A percentile compares a stretch with the other conserved stretches of the same genome.
These are phyloP conservation scores for Taphrina pruni DNA, from an alignment of 1,139 yeast species.

Conservation along the genomic window DNA sequence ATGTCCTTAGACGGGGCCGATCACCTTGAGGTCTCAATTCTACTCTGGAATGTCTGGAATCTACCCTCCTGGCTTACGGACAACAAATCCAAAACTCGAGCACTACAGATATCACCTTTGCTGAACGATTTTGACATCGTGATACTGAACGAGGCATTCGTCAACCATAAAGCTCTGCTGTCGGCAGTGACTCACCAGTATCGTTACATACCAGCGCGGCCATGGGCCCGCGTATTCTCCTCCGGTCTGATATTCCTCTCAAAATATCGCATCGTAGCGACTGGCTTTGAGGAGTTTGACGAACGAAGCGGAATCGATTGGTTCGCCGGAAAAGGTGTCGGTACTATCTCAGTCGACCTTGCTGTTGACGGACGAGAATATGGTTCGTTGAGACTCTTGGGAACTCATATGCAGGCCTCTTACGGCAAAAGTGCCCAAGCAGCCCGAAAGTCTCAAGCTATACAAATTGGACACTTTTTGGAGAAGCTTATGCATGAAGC, in stretches of 20 bases:
- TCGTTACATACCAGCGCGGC: not conserved
- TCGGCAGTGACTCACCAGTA: slow-evolving; percentile 8
- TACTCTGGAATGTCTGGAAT: slow-evolving; percentile 35
- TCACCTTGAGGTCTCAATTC: slow-evolving; percentile 1
- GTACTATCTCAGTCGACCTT: slow-evolving; percentile 5
- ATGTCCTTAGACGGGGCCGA: too few species aligned
- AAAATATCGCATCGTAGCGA: not conserved
- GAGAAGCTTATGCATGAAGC: not conserved
- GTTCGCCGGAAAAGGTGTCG: slow-evolving; percentile 30
- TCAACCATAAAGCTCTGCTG: slow-evolving; percentile 24
- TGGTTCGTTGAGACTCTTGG: slow-evolving; percentile 3
- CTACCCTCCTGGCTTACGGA: slow-evolving; percentile 32
- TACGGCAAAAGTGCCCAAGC: slow-evolving; percentile 21
- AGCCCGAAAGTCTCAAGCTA: slow-evolving; percentile 27
- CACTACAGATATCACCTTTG: slow-evolving; percentile 28
- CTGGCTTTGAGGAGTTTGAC: not conserved
- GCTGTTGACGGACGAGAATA: not conserved
- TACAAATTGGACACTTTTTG: slow-evolving; percentile 6
- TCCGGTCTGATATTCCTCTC: slow-evolving; percentile 30
- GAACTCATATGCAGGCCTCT: slow-evolving; percentile 33
- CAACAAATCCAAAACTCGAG: slow-evolving; percentile 25
- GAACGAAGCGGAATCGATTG: slow-evolving; percentile 19
- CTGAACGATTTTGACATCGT: slow-evolving; percentile 25
- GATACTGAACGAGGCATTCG: slow-evolving; percentile 32
- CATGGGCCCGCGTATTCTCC: slow-evolving; percentile 14